These are phyloP conservation scores for Alternaria triticimaculans DNA, from an alignment of 2,329 filamentous ascomycete species.

Conservation along the genomic window DNA sequence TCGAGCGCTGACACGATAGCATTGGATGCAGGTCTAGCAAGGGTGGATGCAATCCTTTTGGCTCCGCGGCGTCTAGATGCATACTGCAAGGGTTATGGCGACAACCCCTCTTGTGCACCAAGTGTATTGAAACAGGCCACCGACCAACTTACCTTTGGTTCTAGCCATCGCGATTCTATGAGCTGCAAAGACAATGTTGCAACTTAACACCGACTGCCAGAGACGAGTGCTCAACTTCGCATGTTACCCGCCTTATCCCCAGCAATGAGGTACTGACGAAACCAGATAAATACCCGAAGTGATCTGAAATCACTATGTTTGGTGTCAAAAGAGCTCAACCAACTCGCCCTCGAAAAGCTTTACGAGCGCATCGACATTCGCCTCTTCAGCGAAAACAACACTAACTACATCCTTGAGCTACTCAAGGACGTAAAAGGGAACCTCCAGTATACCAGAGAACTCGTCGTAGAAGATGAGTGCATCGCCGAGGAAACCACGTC, in stretches of 20 bases:
- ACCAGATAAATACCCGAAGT: not conserved
- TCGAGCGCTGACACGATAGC: not conserved
- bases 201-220: not conserved
- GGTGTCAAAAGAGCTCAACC: not conserved
- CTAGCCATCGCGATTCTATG: not conserved
- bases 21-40: not conserved
- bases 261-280: too few species aligned
- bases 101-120: not conserved
- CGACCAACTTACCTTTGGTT: not conserved
- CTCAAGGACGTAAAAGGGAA: not conserved
- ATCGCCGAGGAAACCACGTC: not conserved
- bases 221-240: not conserved
- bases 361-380: not conserved
- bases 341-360: not conserved
- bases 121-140: not conserved
- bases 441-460: not conserved
- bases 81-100: not conserved
- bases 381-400: not conserved
- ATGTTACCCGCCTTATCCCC: not conserved
- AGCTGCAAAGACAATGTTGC: not conserved
- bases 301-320: not conserved
- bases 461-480: not conserved
- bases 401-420: not conserved
- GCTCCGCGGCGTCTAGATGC: not conserved
- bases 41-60: not conserved